Evolutionary conservation across 148 eudicot genomes (phyloP).

Genomic region (Cornus controversa): DNA sequence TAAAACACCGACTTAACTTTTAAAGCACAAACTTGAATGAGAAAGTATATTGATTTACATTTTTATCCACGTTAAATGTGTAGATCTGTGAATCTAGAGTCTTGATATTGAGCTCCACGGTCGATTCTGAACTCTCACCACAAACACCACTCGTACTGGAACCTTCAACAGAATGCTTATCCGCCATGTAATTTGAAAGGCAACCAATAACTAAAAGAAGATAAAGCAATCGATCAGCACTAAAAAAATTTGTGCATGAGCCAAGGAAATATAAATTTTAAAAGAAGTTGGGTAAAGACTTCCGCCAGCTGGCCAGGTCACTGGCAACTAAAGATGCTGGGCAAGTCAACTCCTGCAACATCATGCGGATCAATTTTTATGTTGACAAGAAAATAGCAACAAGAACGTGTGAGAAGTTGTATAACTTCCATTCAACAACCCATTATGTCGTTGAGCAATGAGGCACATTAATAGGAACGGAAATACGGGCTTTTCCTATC

Average conservation of each 20-base stretch:
- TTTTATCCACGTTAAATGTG: conserved; percentile 59
- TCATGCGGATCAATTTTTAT: neutral
- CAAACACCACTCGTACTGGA: conserved; percentile 45
- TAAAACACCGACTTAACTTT: neutral
- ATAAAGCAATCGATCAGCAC: too few species aligned
- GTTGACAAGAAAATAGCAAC: neutral
- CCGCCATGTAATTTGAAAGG: conserved; percentile 37
- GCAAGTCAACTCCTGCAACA: neutral
- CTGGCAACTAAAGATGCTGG: neutral
- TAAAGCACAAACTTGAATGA: neutral
- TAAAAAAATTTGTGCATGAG: too few species aligned
- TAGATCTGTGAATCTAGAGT: conserved; percentile 72
- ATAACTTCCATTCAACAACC: neutral
- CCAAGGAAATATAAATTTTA: neutral
- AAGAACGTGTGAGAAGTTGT: neutral
- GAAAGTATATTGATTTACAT: conserved; percentile 34
- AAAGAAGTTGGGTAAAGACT: neutral
- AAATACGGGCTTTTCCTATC: neutral
- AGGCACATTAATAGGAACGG: neutral
- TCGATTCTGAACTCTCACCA: conserved; percentile 48
- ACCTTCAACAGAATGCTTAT: conserved; percentile 51
- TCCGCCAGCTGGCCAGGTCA: neutral
- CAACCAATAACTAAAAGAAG: too few species aligned
- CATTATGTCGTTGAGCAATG: neutral
- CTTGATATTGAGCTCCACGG: conserved; percentile 74